Evolutionary conservation across 2,329 filamentous ascomycete genomes (phyloP).

Genomic region (Pseudogymnoascus verrucosus): DNA sequence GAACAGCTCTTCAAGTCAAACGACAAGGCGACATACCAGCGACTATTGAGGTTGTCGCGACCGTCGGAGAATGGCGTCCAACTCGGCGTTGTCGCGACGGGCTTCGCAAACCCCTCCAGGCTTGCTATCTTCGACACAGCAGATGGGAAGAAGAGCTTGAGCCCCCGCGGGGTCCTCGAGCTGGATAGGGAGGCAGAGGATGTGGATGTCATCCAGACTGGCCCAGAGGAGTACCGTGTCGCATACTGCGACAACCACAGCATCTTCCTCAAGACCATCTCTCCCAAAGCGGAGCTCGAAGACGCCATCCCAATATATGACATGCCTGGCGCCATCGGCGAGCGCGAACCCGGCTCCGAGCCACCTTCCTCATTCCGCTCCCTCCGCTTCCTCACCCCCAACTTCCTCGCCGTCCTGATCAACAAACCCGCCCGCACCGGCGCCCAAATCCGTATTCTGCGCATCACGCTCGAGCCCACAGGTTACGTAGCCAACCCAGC

Average conservation of each 20-base stretch:
- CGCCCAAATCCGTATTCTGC: constrained; percentile 47
- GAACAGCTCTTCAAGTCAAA: constrained; percentile 43
- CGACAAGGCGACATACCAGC: constrained; percentile 49
- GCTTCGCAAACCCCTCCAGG: constrained; percentile 66
- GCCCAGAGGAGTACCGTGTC: constrained; percentile 57
- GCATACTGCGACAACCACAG: constrained; percentile 73
- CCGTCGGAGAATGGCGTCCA: constrained; percentile 46
- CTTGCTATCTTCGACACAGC: constrained; percentile 71
- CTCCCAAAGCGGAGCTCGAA: constrained; percentile 31
- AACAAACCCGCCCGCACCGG: constrained; percentile 54
- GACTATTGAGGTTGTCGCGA: constrained; percentile 46
- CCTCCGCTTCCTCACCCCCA: constrained; percentile 50
- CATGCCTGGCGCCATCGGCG: constrained; percentile 35
- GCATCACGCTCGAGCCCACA: constrained; percentile 31
- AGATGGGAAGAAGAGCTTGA: constrained; percentile 41
- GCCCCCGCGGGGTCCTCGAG: constrained; percentile 42
- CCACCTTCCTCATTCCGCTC: constrained; percentile 47
- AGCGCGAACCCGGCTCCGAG: constrained; percentile 30
- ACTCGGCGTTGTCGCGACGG: constrained; percentile 71
- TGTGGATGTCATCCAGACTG: constrained; percentile 59
- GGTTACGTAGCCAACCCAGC: constrained; percentile 40
- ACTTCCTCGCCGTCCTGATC: constrained; percentile 48
- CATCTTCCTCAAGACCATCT: constrained; percentile 47
- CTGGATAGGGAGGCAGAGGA: constrained; percentile 55
- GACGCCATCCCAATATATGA: constrained; percentile 49